Percentiles rank a stretch among this genome's conserved stretches.
These are phyloP conservation scores for Linderina pennispora DNA, from an alignment of 192 early-diverging fungal species.

Conservation along the genomic window DNA sequence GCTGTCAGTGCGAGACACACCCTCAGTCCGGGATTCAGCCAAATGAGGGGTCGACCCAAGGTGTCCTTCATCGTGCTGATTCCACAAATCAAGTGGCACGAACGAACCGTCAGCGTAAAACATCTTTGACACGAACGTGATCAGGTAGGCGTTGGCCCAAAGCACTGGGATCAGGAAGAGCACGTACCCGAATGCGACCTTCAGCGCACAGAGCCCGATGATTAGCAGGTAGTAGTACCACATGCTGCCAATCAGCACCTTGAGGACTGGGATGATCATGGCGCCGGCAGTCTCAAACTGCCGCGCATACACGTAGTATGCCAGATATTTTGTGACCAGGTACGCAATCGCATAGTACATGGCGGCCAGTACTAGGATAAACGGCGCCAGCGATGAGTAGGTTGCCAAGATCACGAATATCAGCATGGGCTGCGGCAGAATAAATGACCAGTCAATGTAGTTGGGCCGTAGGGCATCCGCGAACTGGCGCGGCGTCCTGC, in stretches of 20 bases:
- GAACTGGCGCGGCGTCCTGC: conserved; percentile 72
- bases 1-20: too few species aligned
- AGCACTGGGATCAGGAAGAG: conserved; percentile 35
- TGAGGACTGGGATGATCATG: conserved; percentile 41
- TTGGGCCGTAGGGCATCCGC: conserved; percentile 62
- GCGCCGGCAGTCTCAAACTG: conserved; percentile 64
- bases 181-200: conserved; percentile 34
- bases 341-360: conserved; percentile 62
- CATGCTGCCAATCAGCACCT: conserved; percentile 33
- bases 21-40: too few species aligned
- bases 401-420: conserved; percentile 68
- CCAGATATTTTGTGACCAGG: conserved; percentile 66
- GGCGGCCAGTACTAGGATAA: conserved; percentile 63
- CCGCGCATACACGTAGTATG: conserved; percentile 70
- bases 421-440: conserved; percentile 62
- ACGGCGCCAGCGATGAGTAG: conserved; percentile 67
- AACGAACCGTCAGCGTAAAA: conserved; percentile 37
- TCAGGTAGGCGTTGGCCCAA: conserved; percentile 34
- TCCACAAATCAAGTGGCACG: conserved; percentile 29
- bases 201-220: conserved; percentile 40
- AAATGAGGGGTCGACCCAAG: too few species aligned
- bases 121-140: conserved; percentile 29
- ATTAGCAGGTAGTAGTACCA: conserved; percentile 47
- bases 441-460: conserved; percentile 60
- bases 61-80: too few species aligned